Percentiles rank a stretch among this genome's conserved stretches.
These are phyloP conservation scores for Psidium friedrichsthalianum DNA, from an alignment of 345 rosid genomes.

Conservation along the genomic window DNA sequence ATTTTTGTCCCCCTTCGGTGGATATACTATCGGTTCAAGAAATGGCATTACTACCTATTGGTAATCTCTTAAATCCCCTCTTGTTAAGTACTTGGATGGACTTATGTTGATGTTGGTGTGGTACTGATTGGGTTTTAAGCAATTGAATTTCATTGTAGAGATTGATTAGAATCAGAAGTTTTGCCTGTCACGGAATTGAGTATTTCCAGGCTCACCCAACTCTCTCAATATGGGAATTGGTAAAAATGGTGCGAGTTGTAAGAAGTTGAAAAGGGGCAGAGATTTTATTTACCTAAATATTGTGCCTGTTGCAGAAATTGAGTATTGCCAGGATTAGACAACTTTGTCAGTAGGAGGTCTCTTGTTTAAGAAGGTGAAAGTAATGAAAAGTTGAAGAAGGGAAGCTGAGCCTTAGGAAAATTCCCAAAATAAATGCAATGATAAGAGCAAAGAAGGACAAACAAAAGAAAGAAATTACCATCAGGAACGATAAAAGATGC, in stretches of 20 bases:
- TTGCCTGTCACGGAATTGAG: not conserved
- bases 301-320: not conserved
- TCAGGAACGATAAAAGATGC: not conserved
- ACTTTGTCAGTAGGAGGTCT: not conserved
- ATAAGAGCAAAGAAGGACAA: not conserved
- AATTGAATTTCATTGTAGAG: not conserved
- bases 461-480: not conserved
- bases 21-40: slow-evolving; percentile 93
- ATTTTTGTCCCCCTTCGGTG: slow-evolving; percentile 91
- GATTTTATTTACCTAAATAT: not conserved
- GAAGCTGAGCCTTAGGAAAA: not conserved
- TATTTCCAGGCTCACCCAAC: not conserved
- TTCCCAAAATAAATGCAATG: not conserved
- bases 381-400: not conserved
- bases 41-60: slow-evolving; percentile 97
- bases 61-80: slow-evolving; percentile 25
- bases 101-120: not conserved
- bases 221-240: not conserved
- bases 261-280: not conserved
- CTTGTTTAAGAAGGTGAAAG: not conserved
- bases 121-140: not conserved
- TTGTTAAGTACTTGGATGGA: not conserved
- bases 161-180: not conserved
- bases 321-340: not conserved
- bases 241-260: not conserved